These are phyloP conservation scores for Alloascoidea africana DNA, from an alignment of 805 yeast genomes.

Conservation along the genomic window DNA sequence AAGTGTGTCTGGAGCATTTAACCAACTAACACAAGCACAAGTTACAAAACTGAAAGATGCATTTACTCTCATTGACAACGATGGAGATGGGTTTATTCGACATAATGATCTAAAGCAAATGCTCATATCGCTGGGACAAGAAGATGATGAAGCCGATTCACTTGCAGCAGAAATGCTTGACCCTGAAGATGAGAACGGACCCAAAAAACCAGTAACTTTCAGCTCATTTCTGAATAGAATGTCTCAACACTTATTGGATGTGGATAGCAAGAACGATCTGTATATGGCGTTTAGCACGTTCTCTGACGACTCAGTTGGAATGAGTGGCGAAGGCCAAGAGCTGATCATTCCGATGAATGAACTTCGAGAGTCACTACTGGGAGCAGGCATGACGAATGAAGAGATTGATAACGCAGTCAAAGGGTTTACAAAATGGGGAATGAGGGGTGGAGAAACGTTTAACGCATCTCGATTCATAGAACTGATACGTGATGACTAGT, in stretches of 20 bases:
- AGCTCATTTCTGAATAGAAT: conserved; percentile 1
- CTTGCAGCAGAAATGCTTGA: conserved; percentile 29
- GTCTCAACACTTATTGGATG: not conserved
- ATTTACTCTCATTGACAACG: conserved; percentile 90
- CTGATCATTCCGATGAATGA: conserved; percentile 1
- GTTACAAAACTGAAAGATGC: conserved; percentile 97
- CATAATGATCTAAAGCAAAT: conserved; percentile 26
- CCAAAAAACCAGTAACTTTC: conserved; percentile 2
- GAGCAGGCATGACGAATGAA: not conserved
- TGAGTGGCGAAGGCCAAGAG: not conserved
- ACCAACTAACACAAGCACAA: conserved; percentile 82
- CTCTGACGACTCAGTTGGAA: not conserved
- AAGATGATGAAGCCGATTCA: not conserved
- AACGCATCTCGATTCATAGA: not conserved
- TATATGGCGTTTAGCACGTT: conserved; percentile 2
- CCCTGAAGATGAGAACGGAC: not conserved
- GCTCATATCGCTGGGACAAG: conserved; percentile 31
- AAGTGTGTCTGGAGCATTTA: conserved; percentile 17
- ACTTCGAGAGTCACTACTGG: not conserved
- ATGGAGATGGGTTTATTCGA: conserved; percentile 59
- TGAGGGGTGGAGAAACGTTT: conserved; percentile 1
- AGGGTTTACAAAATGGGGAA: conserved; percentile 2
- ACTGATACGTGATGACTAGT: not conserved
- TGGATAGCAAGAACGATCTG: conserved; percentile 2
- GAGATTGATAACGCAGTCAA: not conserved